These are phyloP conservation scores for Bretschneidera sinensis DNA, from an alignment of 345 rosid species.

Conservation along the genomic window DNA sequence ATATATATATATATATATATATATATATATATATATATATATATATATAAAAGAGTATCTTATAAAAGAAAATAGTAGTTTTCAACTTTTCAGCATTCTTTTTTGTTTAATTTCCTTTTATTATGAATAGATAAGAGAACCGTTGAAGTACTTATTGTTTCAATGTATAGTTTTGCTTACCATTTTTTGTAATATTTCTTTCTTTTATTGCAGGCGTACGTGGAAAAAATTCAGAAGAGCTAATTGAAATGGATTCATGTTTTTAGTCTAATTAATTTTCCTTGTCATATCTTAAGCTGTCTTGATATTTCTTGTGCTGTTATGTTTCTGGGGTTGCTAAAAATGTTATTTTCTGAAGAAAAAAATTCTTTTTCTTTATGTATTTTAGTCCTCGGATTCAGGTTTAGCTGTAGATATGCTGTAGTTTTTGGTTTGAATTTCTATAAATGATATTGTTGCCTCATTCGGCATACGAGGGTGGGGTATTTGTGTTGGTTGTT, in stretches of 20 bases:
- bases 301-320: neutral
- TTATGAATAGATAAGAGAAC: too few relatives aligned
- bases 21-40: too few relatives aligned
- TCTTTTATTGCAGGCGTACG: constrained; percentile 43
- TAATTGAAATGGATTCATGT: constrained; percentile 25
- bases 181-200: neutral
- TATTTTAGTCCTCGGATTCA: constrained; percentile 15
- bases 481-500: neutral
- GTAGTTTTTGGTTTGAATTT: constrained; percentile 2
- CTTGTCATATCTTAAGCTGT: constrained; percentile 9
- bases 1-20: too few relatives aligned
- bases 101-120: too few relatives aligned
- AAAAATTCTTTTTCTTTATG: constrained; percentile 6
- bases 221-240: constrained; percentile 49
- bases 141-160: too few relatives aligned
- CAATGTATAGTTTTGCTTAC: too few relatives aligned
- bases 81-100: too few relatives aligned
- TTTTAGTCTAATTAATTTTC: constrained; percentile 2
- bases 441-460: neutral
- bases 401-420: constrained; percentile 25
- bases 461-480: neutral
- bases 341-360: neutral
- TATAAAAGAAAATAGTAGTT: too few relatives aligned
- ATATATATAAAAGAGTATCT: too few relatives aligned
- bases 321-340: constrained; percentile 18